Base-by-base conservation (phyloP, 2,329 filamentous ascomycete species). In the Penicillium sp. region DNA sequence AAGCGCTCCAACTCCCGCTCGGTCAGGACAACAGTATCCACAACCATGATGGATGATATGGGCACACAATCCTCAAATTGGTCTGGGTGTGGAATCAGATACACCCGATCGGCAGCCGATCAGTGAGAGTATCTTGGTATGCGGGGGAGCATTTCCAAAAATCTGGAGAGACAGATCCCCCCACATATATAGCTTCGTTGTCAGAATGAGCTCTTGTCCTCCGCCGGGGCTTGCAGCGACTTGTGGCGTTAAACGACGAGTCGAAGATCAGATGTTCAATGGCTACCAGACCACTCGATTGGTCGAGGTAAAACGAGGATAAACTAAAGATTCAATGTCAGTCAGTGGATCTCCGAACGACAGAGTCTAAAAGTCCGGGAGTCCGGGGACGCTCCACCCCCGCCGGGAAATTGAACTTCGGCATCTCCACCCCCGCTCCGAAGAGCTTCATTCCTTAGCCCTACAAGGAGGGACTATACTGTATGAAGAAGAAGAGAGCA, bases 11-110 rank as follows among this genome's bases (percentile, higher is more conserved):
- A 26, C 26, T 49, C 45, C 24, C 24, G 24, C 45, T 49, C 45
- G 7, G 45, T 49, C 15, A 49, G 45, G 17, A 49, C 45, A 30
- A 49, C 45, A 49, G 45, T 49, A 10, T 30, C 45, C 45, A 30
- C 15, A n/a, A 26, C 45, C 45, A 49, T 49, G 45, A 49, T 49
- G 26, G n/a, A n/a, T 12, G 24, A 7, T 15, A 49, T 19, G 24
- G 17, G 7, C 15, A 30, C 6, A 49, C 15, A 24, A 49, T 30
- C 26, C 26, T 30, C 24, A 24, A 49, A 10, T 30, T 10, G 45
- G 17, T 49, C 45, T 9, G 17, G 26, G 8, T 19, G 26, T 28
- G 15, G 22, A 30, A 49, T n/a, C 24, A 30, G 26, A n/a, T n/a
- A 6, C 15, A 26, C 19, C 44, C 3, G 40, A 49, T 12, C 45